These are phyloP conservation scores for Periconia sp. DNA, from an alignment of 2,329 filamentous ascomycete genomes.

Conservation along the genomic window DNA sequence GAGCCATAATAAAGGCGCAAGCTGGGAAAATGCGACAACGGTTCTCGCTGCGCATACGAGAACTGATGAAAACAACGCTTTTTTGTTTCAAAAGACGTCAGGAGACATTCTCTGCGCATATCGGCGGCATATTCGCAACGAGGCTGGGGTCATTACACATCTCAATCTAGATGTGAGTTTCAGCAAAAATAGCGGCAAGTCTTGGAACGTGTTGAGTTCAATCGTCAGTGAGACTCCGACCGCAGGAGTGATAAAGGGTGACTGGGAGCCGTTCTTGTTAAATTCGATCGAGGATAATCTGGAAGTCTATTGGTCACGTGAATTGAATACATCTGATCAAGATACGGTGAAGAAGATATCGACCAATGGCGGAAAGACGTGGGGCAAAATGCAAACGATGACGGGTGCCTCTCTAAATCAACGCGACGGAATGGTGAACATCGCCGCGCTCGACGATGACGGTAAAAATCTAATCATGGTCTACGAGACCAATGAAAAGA, in stretches of 20 bases:
- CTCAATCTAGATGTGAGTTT: neutral
- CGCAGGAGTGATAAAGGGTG: neutral
- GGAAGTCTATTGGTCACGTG: constrained; percentile 1
- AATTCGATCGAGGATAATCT: neutral
- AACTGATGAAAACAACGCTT: neutral
- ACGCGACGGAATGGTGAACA: constrained; percentile 1
- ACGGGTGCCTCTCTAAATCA: neutral
- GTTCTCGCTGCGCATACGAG: neutral
- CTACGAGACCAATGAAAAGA: neutral
- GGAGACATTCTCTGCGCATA: constrained; percentile 1
- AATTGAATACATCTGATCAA: neutral
- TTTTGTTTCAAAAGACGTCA: neutral
- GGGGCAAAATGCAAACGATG: neutral
- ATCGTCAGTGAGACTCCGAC: neutral
- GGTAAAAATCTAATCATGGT: neutral
- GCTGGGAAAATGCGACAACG: neutral
- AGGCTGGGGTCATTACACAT: neutral
- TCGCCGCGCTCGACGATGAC: neutral
- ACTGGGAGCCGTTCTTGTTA: constrained; percentile 3
- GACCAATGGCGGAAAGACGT: neutral
- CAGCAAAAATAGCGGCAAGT: neutral
- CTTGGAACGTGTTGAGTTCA: neutral
- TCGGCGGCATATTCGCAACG: neutral
- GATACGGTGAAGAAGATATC: constrained; percentile 1
- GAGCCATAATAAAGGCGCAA: neutral